Evolutionary conservation across 2,329 filamentous ascomycete genomes (phyloP).

Genomic region (Ceratocystis lukuohia): DNA sequence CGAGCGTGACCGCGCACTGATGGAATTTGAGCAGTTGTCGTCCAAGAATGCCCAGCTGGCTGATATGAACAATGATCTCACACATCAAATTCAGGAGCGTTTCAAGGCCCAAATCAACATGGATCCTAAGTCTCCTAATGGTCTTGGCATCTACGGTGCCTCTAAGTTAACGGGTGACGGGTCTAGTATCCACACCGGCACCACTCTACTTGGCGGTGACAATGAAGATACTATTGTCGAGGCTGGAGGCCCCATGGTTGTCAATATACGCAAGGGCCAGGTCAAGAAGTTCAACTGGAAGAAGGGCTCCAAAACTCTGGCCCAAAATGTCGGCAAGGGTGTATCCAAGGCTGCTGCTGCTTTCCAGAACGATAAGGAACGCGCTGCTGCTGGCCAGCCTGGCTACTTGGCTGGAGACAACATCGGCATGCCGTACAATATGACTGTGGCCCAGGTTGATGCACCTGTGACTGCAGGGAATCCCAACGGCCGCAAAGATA

Average conservation of each 20-base stretch:
- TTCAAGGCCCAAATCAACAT: constrained; percentile 62
- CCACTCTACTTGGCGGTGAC: constrained; percentile 45
- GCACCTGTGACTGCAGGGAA: constrained; percentile 27
- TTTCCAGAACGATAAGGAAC: constrained; percentile 47
- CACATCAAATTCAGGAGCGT: constrained; percentile 82
- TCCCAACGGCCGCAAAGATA: constrained; percentile 24
- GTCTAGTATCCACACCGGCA: constrained; percentile 38
- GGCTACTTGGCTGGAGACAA: constrained; percentile 46
- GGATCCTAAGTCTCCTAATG: constrained; percentile 38
- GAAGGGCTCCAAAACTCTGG: constrained; percentile 85
- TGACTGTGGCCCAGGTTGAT: constrained; percentile 46
- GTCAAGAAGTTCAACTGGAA: constrained; percentile 98
- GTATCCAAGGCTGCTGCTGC: constrained; percentile 83
- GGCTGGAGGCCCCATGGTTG: constrained; percentile 75
- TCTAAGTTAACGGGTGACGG: constrained; percentile 36
- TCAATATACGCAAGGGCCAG: constrained; percentile 88
- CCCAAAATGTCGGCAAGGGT: constrained; percentile 86
- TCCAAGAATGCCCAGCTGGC: constrained; percentile 88
- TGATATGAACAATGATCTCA: constrained; percentile 89
- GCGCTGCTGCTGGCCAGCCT: constrained; percentile 34
- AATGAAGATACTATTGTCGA: constrained; percentile 55
- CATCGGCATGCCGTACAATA: constrained; percentile 58
- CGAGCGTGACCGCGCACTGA: constrained; percentile 81
- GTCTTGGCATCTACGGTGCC: constrained; percentile 44
- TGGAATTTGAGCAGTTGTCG: constrained; percentile 90